Percentiles rank a stretch among this genome's conserved stretches.
Conservation (phyloP, 352 stramenopile genomes). For the Pythium myriotylum region DNA sequence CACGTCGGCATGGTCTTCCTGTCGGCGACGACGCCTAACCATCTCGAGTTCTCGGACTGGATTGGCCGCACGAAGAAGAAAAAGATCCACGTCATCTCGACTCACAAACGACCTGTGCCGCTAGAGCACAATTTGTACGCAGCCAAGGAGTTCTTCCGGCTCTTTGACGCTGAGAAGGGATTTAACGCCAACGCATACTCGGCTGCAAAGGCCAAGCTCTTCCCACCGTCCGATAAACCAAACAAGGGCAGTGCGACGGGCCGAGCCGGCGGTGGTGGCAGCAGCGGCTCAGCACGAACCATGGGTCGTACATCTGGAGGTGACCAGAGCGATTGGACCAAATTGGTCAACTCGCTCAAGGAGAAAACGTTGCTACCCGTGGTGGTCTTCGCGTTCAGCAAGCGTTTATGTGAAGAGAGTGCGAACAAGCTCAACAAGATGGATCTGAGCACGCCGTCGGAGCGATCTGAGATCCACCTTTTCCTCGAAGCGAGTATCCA, state of each 20-base stretch:
- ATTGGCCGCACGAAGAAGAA: slow-evolving; percentile 97
- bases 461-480: slow-evolving; percentile 83
- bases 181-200: slow-evolving; percentile 62
- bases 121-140: slow-evolving; percentile 96
- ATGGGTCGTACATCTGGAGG: slow-evolving; percentile 63
- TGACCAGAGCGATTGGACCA: slow-evolving; percentile 88
- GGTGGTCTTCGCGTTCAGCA: slow-evolving; percentile 95
- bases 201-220: slow-evolving; percentile 69
- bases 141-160: slow-evolving; percentile 93
- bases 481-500: slow-evolving; percentile 82
- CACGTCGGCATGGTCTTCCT: slow-evolving; percentile 98
- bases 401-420: slow-evolving; percentile 82
- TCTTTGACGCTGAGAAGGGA: slow-evolving; percentile 55
- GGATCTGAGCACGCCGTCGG: slow-evolving; percentile 67
- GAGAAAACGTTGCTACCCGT: slow-evolving; percentile 94
- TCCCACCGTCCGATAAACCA: slow-evolving; percentile 53
- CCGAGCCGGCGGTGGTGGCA: slow-evolving; percentile 37
- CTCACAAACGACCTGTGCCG: slow-evolving; percentile 96
- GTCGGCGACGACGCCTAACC: slow-evolving; percentile 98
- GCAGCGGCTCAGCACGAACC: slow-evolving; percentile 47
- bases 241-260: slow-evolving; percentile 34
- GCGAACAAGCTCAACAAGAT: slow-evolving; percentile 76
- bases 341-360: slow-evolving; percentile 83
- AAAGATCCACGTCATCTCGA: slow-evolving; percentile 98
- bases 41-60: slow-evolving; percentile 99